These are phyloP conservation scores for Pezicula rhizophila DNA, from an alignment of 2,329 filamentous ascomycete genomes.

Conservation along the genomic window DNA sequence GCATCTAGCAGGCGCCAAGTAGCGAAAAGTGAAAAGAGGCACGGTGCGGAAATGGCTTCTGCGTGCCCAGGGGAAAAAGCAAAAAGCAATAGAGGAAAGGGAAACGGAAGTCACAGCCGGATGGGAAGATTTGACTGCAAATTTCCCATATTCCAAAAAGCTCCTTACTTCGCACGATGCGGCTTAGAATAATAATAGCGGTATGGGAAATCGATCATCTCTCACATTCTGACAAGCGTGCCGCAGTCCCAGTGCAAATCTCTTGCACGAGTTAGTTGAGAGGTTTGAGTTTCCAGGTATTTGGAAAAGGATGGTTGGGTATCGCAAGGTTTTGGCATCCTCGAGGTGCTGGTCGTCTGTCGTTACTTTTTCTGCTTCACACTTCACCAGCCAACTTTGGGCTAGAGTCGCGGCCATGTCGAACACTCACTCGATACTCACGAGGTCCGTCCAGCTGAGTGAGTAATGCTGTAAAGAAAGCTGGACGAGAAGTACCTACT, in stretches of 20 bases:
- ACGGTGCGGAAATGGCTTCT: not conserved
- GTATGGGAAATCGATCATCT: not conserved
- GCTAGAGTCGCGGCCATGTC: too few species aligned
- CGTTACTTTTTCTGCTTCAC: not conserved
- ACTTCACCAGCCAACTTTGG: too few species aligned
- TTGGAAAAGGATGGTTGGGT: slow-evolving; percentile 1
- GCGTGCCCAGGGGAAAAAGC: not conserved
- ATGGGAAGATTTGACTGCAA: not conserved
- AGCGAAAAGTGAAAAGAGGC: not conserved
- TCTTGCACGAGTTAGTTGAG: not conserved
- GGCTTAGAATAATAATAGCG: not conserved
- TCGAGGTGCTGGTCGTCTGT: not conserved
- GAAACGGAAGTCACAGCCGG: not conserved
- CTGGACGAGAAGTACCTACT: not conserved
- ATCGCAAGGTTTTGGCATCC: not conserved
- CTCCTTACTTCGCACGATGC: not conserved
- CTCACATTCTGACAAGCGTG: not conserved
- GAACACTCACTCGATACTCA: too few species aligned
- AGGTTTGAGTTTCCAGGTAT: not conserved
- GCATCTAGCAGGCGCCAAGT: too few species aligned
- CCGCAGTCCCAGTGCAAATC: not conserved
- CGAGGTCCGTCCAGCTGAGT: too few species aligned
- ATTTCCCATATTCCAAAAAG: not conserved
- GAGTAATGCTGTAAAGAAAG: too few species aligned
- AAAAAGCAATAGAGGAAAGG: not conserved